Percentiles rank a stretch among this genome's conserved stretches.
phyloP scores from a whole-genome alignment of 179 eudicot species.

The Amaranthus tricolor region DNA sequence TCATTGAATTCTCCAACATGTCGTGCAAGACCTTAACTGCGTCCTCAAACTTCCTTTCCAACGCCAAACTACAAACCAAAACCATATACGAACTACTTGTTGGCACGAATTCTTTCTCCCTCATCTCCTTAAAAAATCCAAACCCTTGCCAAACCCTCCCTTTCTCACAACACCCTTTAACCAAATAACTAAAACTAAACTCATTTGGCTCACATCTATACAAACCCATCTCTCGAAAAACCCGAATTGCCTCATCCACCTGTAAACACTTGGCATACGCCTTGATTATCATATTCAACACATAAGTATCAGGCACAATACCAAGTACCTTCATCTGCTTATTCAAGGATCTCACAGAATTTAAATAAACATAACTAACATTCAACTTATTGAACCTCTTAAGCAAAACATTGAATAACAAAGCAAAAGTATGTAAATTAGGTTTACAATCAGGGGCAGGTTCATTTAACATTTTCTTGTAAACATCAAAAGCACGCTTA shows the following conservation, averaged over 20 bases:
- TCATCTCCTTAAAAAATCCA: conserved; percentile 63
- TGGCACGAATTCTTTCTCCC: conserved; percentile 56
- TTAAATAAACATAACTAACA: conserved; percentile 71
- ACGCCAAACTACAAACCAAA: conserved; percentile 76
- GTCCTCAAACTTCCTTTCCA: conserved; percentile 68
- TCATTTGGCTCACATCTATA: conserved; percentile 75
- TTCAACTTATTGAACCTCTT: conserved; percentile 58
- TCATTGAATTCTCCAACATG: conserved; percentile 58
- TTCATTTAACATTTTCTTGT: conserved; percentile 54
- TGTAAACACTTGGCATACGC: conserved; percentile 69
- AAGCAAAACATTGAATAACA: conserved; percentile 51
- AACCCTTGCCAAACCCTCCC: conserved; percentile 62
- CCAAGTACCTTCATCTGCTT: conserved; percentile 86
- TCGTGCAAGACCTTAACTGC: conserved; percentile 55
- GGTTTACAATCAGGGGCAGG: conserved; percentile 43
- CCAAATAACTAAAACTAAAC: conserved; percentile 66
- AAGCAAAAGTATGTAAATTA: conserved; percentile 55
- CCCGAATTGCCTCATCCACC: conserved; percentile 67
- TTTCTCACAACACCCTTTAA: conserved; percentile 82
- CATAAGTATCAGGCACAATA: conserved; percentile 67
- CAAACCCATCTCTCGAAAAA: conserved; percentile 84
- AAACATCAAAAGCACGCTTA: conserved; percentile 69
- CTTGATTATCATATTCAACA: conserved; percentile 75
- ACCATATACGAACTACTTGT: conserved; percentile 51
- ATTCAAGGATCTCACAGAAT: conserved; percentile 50